Base-by-base conservation (phyloP, 805 yeast species). In the Danielia oregonensis region DNA sequence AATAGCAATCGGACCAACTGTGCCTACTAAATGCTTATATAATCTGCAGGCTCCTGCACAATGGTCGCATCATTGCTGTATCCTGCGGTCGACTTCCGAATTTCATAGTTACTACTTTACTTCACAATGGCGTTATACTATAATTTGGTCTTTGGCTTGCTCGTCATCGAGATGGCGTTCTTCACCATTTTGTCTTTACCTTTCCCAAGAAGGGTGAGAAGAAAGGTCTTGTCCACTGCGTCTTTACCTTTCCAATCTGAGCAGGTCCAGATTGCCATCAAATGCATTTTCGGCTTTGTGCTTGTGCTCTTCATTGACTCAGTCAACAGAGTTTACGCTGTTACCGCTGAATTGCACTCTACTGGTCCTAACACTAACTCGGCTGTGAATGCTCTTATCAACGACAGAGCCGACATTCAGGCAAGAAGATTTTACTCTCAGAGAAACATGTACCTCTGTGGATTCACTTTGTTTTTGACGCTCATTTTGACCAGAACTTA, bases 341-440 rank as follows among this genome's bases (percentile, higher is more conserved):
- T 87, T 23, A 70, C 76, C 24, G 66, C 70, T 30, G 95, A 86
- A 52, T 65, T 82, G 52, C 58, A 65, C 26, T 61, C 68, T 12
- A 50, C 48, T 17, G 42, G 54, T 6, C 53, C 58, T 5, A 42
- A 37, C 14, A 46, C 48, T 15, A 22, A 24, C 25, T 15, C 42
- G 7, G 41, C 46, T 5, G 36, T 45, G 26, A 37, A 44, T 24
- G 58, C 57, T 3, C 40, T 63, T 16, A 34, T 68, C 32, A 67
- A 66, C 40, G 91, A 85, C 49, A 72, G 96, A 39, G 66, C 87
- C 14, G 97, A 93, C 54, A 71, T 85, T 36, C 88, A 84, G 60
- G 93, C 96, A 15, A 78, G 96, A 61, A 76, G 88, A 54, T 93
- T 93, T 63, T 89, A 89, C 55, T 87, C 97, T 14, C 98, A 93